A percentile compares a stretch with the other conserved stretches of the same genome.
phyloP scores from a whole-genome alignment of 176 grass and related monocot species.

The Hyparrhenia diplandra region DNA sequence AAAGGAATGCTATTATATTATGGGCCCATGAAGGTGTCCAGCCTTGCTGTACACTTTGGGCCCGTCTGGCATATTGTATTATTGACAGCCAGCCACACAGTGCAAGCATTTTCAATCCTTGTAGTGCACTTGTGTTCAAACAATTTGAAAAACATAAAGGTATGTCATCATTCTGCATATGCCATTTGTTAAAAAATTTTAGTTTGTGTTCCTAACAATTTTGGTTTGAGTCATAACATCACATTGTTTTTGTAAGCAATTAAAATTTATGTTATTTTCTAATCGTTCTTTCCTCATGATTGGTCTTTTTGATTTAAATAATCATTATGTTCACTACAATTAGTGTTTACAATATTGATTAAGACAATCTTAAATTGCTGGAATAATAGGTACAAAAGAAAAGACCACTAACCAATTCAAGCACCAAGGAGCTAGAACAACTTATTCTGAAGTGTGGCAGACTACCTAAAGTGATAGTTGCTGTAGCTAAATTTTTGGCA shows the following conservation, averaged over 20 bases:
- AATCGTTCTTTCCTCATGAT: neutral
- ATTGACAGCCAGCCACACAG: neutral
- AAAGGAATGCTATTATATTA: neutral
- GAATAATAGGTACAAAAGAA: neutral
- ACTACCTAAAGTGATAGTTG: neutral
- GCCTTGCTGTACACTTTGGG: neutral
- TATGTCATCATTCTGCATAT: neutral
- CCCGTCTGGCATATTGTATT: neutral
- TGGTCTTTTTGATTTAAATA: neutral
- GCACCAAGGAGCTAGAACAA: neutral
- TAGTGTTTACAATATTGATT: neutral
- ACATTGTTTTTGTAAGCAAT: neutral
- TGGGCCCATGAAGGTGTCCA: neutral
- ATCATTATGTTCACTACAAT: neutral
- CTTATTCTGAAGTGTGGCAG: neutral
- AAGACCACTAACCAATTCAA: neutral
- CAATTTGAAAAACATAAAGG: neutral
- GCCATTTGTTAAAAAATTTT: neutral
- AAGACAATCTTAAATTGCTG: neutral
- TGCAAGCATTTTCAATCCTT: neutral
- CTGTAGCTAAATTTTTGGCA: neutral
- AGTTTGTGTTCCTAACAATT: neutral
- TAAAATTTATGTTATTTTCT: neutral
- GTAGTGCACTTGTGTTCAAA: neutral
- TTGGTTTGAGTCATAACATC: neutral